Conservation (phyloP, 495 filamentous ascomycete species). For the Neurospora sp. region DNA sequence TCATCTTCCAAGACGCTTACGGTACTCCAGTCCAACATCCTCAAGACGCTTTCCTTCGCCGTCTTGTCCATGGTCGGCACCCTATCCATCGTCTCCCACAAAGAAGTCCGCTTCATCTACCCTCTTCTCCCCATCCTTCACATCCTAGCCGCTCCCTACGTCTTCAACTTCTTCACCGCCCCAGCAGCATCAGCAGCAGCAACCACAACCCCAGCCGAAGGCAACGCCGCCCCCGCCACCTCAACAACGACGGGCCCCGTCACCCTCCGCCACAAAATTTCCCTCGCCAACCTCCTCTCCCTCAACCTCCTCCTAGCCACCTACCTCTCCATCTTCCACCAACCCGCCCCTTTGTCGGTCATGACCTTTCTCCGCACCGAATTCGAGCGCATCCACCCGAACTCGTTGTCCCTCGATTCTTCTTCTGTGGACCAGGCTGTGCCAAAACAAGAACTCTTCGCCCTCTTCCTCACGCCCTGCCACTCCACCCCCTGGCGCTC, state of each 20-base stretch:
- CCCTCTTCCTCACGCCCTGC: conserved; percentile 92
- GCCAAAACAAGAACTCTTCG: conserved; percentile 42
- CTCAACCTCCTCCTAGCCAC: conserved; percentile 60
- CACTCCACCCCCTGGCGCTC: conserved; percentile 96
- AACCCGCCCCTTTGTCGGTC: conserved; percentile 64
- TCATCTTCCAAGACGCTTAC: conserved; percentile 21
- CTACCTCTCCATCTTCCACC: conserved; percentile 69
- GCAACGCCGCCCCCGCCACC: conserved; percentile 1
- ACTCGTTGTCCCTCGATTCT: conserved; percentile 5
- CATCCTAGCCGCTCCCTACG: conserved; percentile 59
- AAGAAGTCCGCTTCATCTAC: conserved; percentile 96
- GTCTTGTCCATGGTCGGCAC: conserved; percentile 47
- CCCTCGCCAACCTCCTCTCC: conserved; percentile 48
- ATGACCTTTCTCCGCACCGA: conserved; percentile 63
- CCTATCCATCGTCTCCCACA: conserved; percentile 81
- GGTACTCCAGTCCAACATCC: conserved; percentile 29
- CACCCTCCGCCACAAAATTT: conserved; percentile 37
- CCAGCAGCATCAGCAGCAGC: conserved; percentile 10
- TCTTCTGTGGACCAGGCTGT: background rate
- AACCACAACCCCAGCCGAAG: conserved; percentile 21
- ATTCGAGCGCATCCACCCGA: conserved; percentile 37
- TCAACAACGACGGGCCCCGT: conserved; percentile 7
- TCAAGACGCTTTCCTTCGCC: conserved; percentile 51
- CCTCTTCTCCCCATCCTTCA: conserved; percentile 82
- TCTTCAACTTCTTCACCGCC: conserved; percentile 55